These are phyloP conservation scores for Rubroboletus pulcherrimus DNA, from an alignment of 768 basidiomycete species.

Conservation along the genomic window DNA sequence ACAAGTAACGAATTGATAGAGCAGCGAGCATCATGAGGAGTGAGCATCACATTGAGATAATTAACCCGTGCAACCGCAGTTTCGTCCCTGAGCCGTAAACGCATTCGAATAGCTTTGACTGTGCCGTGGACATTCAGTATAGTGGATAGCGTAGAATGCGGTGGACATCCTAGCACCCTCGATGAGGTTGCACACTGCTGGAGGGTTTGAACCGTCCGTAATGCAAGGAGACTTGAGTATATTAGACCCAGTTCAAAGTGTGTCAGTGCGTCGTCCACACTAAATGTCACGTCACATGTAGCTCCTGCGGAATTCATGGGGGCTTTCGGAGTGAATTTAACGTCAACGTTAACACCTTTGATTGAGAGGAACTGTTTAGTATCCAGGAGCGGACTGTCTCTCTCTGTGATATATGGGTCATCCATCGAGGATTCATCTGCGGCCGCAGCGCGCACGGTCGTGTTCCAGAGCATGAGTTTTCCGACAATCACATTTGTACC, in stretches of 20 bases:
- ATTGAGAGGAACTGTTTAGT: slow-evolving; percentile 44
- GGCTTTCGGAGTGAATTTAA: slow-evolving; percentile 17
- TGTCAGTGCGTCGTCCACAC: slow-evolving; percentile 50
- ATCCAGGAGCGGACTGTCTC: slow-evolving; percentile 44
- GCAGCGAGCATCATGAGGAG: slow-evolving; percentile 24
- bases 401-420: slow-evolving; percentile 55
- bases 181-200: slow-evolving; percentile 18
- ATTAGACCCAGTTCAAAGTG: slow-evolving; percentile 61
- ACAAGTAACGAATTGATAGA: slow-evolving; percentile 43
- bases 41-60: slow-evolving; percentile 19
- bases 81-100: slow-evolving; percentile 47
- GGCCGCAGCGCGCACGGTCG: slow-evolving; percentile 56
- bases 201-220: slow-evolving; percentile 47
- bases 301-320: slow-evolving; percentile 8
- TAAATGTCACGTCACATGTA: slow-evolving; percentile 41
- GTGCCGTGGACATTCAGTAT: slow-evolving; percentile 29
- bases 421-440: slow-evolving; percentile 67
- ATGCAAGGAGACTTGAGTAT: slow-evolving; percentile 66
- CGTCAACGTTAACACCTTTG: slow-evolving; percentile 29
- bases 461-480: slow-evolving; percentile 43
- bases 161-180: slow-evolving; percentile 14
- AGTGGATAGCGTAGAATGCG: slow-evolving; percentile 13
- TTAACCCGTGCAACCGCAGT: slow-evolving; percentile 39
- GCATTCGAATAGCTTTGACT: slow-evolving; percentile 46
- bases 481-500: slow-evolving; percentile 41